Evolutionary conservation across 192 early-diverging fungal species (phyloP), one percentile per base, ranked within the genome.

Genomic region (Linnemannia hyalina): DNA sequence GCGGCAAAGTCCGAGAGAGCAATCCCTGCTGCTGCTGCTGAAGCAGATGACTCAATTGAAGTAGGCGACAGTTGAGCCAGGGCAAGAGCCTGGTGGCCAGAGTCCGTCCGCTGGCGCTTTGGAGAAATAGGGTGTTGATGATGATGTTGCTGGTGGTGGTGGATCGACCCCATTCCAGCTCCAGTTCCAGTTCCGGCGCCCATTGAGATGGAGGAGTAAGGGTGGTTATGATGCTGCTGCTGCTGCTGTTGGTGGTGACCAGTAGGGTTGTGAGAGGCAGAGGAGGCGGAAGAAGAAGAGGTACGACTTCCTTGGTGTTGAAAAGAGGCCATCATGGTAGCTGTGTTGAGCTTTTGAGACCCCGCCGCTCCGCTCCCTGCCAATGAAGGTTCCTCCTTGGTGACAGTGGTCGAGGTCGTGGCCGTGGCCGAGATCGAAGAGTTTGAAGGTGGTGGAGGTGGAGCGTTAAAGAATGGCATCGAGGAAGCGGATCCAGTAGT

Each of bases 81-180:
- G 8, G 74, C 44, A 11, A 73, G 71, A 74, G 42, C 68, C n/a
- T 69, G 60, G 52, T 71, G 83, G 42, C 54, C 57, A 1, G 83
- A 85, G 26, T 77, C 63, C 20, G 76, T 75, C 60, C 83, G 41
- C 46, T 73, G 70, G 29, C 83, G 55, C 42, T 73, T 85, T 26
- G 78, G 83, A 0, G 83, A 77, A 6, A 40, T 44, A n/a, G 75
- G 78, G 46, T 74, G 75, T 16, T 77, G 44, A 1, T 65, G 13
- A 3, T 65, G 60, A 23, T 65, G 55, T 9, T 60, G 55, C 23
- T 23, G 38, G 4, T 65, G 29, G 11, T 65, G 60, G 11, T 41
- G 60, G 32, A 44, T 38, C 16, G 47, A 60, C 18, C 49, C 49
- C 20, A 3, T 18, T 52, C 18, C 49, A 38, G 52, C 3, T 41